Percentiles rank a stretch among this genome's conserved stretches.
phyloP scores from a whole-genome alignment of 2,329 filamentous ascomycete genomes.

The Xylaria multiplex region DNA sequence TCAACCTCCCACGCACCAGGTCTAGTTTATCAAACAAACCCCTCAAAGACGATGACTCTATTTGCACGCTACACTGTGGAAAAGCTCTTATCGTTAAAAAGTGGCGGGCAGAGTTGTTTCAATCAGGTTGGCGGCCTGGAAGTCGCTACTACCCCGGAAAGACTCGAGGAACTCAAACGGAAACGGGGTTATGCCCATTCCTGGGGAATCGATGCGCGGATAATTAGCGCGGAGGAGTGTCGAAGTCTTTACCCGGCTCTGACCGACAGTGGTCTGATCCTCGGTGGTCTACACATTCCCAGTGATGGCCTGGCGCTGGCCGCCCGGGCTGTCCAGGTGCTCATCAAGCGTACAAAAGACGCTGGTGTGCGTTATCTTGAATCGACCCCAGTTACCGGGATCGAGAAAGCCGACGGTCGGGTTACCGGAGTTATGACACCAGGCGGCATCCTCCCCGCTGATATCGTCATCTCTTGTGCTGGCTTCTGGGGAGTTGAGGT shows the following conservation, averaged over 20 bases:
- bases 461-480: conserved; percentile 37
- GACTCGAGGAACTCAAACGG: conserved; percentile 35
- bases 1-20: conserved; percentile 37
- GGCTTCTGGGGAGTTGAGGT: conserved; percentile 39
- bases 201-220: conserved; percentile 32
- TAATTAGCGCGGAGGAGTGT: conserved; percentile 35
- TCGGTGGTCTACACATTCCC: conserved; percentile 35
- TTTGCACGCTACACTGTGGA: conserved; percentile 37
- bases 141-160: conserved; percentile 36
- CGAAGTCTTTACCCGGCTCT: conserved; percentile 29
- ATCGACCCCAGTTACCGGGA: conserved; percentile 33
- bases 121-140: conserved; percentile 37
- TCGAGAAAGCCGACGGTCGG: conserved; percentile 26
- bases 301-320: conserved; percentile 36
- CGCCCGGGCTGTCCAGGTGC: conserved; percentile 33
- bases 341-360: conserved; percentile 33
- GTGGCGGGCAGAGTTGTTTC: conserved; percentile 36
- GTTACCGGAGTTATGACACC: conserved; percentile 36
- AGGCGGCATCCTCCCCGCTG: conserved; percentile 26
- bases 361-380: conserved; percentile 37
- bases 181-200: conserved; percentile 38
- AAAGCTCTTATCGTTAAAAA: conserved; percentile 31
- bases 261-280: conserved; percentile 30
- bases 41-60: conserved; percentile 37
- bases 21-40: conserved; percentile 38